phyloP scores from a whole-genome alignment of 495 filamentous ascomycete genomes.

The Xylaria castorea region DNA sequence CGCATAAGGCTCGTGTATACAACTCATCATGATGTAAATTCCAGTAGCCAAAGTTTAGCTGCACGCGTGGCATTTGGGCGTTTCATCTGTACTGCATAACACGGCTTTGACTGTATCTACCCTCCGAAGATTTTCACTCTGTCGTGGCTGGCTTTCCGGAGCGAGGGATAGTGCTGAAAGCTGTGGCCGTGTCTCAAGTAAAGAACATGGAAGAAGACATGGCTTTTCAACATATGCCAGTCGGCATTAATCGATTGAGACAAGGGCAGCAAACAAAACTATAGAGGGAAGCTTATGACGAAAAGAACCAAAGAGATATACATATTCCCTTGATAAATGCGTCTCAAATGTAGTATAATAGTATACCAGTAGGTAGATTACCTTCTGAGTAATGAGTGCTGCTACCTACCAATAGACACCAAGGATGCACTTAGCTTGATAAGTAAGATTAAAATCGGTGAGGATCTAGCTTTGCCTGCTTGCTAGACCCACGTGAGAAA shows the following conservation, averaged over 20 bases:
- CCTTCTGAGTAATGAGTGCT: too few species aligned
- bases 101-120: background rate
- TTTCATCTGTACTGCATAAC: background rate
- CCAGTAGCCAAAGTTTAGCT: background rate
- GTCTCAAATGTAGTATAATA: background rate
- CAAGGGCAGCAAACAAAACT: background rate
- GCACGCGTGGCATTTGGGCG: background rate
- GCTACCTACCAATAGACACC: background rate
- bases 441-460: conserved; percentile 15
- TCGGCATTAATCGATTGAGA: background rate
- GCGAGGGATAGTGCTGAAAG: background rate
- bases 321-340: too few species aligned
- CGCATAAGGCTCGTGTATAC: background rate
- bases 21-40: conserved; percentile 5
- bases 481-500: conserved; percentile 14
- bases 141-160: background rate
- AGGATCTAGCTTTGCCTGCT: conserved; percentile 4
- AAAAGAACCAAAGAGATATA: background rate
- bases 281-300: background rate
- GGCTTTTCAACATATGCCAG: too few species aligned
- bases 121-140: background rate
- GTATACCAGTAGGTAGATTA: too few species aligned
- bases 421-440: background rate
- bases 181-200: background rate
- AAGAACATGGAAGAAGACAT: background rate